Conservation (phyloP, 306 rosid genomes). For the Geum urbanum region DNA sequence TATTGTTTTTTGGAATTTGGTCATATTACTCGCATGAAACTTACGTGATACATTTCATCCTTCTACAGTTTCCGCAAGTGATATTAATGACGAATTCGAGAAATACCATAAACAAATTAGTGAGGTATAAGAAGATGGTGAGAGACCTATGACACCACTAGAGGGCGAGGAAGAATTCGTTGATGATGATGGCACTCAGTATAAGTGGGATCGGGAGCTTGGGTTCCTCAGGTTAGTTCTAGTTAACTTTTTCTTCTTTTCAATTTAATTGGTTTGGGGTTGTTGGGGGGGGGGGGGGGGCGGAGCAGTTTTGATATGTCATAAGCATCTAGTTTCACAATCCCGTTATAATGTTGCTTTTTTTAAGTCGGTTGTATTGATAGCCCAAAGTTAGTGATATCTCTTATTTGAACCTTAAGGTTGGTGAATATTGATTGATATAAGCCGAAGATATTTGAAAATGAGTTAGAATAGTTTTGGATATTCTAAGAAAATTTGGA, state of each 20-base stretch:
- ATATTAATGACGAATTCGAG: slow-evolving; percentile 58
- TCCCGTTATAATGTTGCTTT: not conserved
- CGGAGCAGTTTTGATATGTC: not conserved
- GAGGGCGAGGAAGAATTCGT: slow-evolving; percentile 89
- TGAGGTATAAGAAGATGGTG: slow-evolving; percentile 38
- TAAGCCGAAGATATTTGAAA: not conserved
- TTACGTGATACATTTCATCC: slow-evolving; percentile 15
- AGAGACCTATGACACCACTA: slow-evolving; percentile 84
- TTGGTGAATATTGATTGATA: not conserved
- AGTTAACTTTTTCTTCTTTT: not conserved
- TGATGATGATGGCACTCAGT: slow-evolving; percentile 89
- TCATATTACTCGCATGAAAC: too few relatives aligned
- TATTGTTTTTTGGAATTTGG: not conserved
- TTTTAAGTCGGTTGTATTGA: not conserved
- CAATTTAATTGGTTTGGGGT: not conserved
- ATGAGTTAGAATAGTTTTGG: not conserved
- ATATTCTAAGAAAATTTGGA: too few relatives aligned
- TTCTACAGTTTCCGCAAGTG: slow-evolving; percentile 41
- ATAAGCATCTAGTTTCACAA: not conserved
- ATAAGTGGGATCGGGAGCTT: slow-evolving; percentile 79
- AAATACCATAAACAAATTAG: slow-evolving; percentile 47
- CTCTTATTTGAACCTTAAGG: not conserved
- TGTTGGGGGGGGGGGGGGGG: too few relatives aligned
- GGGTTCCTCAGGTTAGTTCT: slow-evolving; percentile 87
- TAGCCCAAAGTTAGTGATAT: not conserved